phyloP scores from a whole-genome alignment of 306 rosid genomes.

The Benincasa hispida region DNA sequence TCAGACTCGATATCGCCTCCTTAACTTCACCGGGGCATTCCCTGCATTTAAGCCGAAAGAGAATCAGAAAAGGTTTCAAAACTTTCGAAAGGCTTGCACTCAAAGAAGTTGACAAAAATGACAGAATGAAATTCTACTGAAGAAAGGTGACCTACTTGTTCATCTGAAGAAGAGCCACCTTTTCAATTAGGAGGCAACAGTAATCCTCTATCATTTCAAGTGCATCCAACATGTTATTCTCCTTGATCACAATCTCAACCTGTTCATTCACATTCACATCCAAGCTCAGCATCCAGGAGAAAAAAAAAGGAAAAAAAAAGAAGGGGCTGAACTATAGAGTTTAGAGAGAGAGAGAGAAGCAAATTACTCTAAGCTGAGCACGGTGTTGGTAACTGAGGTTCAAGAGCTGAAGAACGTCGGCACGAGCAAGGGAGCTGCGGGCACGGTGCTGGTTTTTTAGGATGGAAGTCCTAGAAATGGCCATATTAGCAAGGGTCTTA shows the following conservation, averaged over 20 bases:
- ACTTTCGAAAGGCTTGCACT: background rate
- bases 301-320: background rate
- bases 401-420: slow-evolving; percentile 73
- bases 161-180: slow-evolving; percentile 59
- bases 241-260: slow-evolving; percentile 82
- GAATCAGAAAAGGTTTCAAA: background rate
- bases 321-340: background rate
- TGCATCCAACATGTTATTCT: slow-evolving; percentile 66
- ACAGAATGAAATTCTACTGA: background rate
- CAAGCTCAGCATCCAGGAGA: background rate
- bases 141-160: slow-evolving; percentile 35
- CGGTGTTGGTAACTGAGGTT: slow-evolving; percentile 56
- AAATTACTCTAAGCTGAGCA: slow-evolving; percentile 56
- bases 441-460: slow-evolving; percentile 56
- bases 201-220: slow-evolving; percentile 58
- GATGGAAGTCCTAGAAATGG: slow-evolving; percentile 58
- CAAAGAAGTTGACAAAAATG: background rate
- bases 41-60: slow-evolving; percentile 17
- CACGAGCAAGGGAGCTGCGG: slow-evolving; percentile 37
- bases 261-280: slow-evolving; percentile 10
- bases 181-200: slow-evolving; percentile 52
- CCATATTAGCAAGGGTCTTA: slow-evolving; percentile 36
- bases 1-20: slow-evolving; percentile 59
- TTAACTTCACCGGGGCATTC: slow-evolving; percentile 68
- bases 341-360: background rate